phyloP scores from a whole-genome alignment of 169 alveolate species.

The Eimeria maxima region DNA sequence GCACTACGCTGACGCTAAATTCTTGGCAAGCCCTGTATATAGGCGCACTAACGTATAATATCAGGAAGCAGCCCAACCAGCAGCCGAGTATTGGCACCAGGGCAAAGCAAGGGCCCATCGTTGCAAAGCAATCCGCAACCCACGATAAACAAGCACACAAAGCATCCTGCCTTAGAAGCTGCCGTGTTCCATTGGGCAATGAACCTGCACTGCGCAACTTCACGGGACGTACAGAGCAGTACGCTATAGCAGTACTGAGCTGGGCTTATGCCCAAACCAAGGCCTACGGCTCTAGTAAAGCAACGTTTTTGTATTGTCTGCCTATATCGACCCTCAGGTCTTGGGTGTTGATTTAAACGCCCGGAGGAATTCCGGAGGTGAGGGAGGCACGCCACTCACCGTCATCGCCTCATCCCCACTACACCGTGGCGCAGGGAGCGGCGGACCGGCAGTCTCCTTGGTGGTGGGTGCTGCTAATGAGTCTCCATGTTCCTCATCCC shows the following conservation, averaged over 20 bases:
- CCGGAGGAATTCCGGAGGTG: constrained; percentile 65
- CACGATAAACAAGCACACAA: background rate
- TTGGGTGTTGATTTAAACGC: constrained; percentile 44
- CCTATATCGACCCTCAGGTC: background rate
- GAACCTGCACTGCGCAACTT: background rate
- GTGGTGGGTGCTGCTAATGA: background rate
- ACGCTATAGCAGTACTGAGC: background rate
- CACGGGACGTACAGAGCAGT: background rate
- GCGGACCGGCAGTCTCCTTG: background rate
- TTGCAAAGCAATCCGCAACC: background rate
- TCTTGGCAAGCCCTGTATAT: background rate
- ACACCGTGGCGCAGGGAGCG: background rate
- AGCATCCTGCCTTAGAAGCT: background rate
- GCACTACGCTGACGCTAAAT: background rate
- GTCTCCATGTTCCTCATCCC: background rate
- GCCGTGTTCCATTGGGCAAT: background rate
- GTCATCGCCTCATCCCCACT: constrained; percentile 9
- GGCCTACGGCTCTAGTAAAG: background rate
- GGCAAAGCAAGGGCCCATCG: background rate
- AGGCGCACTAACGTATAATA: background rate
- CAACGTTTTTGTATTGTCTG: background rate
- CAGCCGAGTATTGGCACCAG: background rate
- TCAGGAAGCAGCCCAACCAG: background rate
- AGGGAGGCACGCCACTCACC: constrained; percentile 32
- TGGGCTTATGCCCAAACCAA: background rate